Percentiles rank a stretch among this genome's conserved stretches.
Conservation (phyloP, 164 flowering plant genomes). For the Amborella trichopoda region DNA sequence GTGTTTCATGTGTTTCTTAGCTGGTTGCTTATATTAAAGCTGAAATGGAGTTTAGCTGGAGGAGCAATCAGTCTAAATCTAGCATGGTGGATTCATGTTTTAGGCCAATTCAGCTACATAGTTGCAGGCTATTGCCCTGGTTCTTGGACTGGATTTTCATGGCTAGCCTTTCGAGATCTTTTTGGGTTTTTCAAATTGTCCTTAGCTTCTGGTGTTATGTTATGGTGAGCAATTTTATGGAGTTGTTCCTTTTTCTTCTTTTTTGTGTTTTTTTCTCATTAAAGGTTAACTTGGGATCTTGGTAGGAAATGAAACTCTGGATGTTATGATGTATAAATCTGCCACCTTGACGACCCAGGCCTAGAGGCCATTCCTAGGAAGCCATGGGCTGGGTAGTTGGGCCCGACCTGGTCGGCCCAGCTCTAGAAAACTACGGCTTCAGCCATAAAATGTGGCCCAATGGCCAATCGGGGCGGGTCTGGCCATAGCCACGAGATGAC, state of each 20-base stretch:
- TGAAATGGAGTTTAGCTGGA: conserved; percentile 39
- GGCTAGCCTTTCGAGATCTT: conserved; percentile 43
- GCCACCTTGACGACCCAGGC: not conserved
- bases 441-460: no score
- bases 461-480: no score
- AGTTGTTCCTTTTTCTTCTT: not conserved
- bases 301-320: not conserved
- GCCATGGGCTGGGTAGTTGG: no score
- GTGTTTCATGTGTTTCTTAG: conserved; percentile 35
- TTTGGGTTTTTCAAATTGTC: conserved; percentile 54
- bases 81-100: conserved; percentile 49
- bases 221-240: conserved; percentile 23
- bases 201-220: conserved; percentile 60
- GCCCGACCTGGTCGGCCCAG: no score
- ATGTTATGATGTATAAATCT: not conserved
- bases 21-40: conserved; percentile 45
- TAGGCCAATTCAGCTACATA: conserved; percentile 41
- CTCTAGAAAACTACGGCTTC: no score
- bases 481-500: no score
- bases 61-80: conserved; percentile 41
- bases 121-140: conserved; percentile 39
- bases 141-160: conserved; percentile 36
- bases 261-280: not conserved
- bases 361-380: no score
- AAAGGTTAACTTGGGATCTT: not conserved